Evolutionary conservation across 2,329 filamentous ascomycete species (phyloP).

Genomic region (Ophiostoma sp.): DNA sequence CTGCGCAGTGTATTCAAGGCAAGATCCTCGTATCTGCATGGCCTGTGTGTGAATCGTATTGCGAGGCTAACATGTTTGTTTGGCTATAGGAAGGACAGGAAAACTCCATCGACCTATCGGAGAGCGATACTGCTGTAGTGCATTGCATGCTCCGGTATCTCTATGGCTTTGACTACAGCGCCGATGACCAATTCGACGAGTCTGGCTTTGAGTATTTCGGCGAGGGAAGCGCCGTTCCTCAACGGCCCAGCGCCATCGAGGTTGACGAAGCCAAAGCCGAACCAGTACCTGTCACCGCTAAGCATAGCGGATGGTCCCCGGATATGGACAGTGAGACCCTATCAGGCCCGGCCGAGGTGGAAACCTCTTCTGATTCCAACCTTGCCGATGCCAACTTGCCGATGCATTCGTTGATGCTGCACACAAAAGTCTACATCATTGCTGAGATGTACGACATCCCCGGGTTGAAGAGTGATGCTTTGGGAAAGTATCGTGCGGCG

Average conservation of each 20-base stretch:
- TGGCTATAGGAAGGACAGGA: slow-evolving; percentile 11
- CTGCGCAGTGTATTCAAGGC: slow-evolving; percentile 14
- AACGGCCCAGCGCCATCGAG: neutral
- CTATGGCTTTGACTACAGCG: neutral
- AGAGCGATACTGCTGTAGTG: slow-evolving; percentile 9
- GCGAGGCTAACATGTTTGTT: neutral
- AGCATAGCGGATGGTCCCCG: too few relatives aligned
- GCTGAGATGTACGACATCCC: slow-evolving; percentile 4
- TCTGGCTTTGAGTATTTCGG: neutral
- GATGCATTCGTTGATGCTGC: neutral
- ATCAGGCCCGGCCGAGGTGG: neutral
- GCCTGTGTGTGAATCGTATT: neutral
- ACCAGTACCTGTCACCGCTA: too few relatives aligned
- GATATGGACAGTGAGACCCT: neutral
- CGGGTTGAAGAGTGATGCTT: neutral
- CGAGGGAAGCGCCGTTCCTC: neutral
- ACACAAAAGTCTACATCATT: slow-evolving; percentile 10
- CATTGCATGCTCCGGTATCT: slow-evolving; percentile 18
- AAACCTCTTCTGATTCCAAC: neutral
- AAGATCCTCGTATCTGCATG: neutral
- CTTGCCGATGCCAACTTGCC: neutral
- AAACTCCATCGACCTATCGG: slow-evolving; percentile 1
- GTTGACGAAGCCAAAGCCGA: neutral
- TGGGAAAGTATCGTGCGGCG: neutral
- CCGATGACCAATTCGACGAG: neutral